These are phyloP conservation scores for Pseudogymnoascus sp. DNA, from an alignment of 2,329 filamentous ascomycete genomes.

Conservation along the genomic window DNA sequence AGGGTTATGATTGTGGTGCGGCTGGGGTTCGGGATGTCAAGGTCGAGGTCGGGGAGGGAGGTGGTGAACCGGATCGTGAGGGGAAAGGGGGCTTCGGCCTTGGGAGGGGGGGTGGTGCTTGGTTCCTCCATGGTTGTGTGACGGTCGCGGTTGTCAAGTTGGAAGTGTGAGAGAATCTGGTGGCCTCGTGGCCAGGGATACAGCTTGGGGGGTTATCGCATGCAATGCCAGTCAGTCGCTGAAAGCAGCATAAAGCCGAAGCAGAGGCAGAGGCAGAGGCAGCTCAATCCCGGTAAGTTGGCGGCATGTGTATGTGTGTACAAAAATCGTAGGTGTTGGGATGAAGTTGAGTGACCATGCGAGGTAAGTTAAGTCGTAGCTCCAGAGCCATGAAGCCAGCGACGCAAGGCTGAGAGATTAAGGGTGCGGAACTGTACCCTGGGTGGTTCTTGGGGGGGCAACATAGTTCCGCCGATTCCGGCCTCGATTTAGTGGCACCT, in stretches of 20 bases:
- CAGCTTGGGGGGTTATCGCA: not conserved
- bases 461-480: conserved; percentile 2
- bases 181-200: not conserved
- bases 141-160: not conserved
- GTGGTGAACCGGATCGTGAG: conserved; percentile 87
- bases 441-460: not conserved
- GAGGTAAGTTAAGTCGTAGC: not conserved
- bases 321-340: not conserved
- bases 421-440: not conserved
- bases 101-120: not conserved
- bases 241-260: not conserved
- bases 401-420: not conserved
- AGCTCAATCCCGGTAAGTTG: not conserved
- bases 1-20: conserved; percentile 67
- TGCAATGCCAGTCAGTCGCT: not conserved
- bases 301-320: not conserved
- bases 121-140: not conserved
- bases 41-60: conserved; percentile 71
- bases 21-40: conserved; percentile 62
- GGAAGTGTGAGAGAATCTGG: not conserved
- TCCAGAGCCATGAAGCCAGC: not conserved
- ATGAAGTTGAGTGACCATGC: not conserved
- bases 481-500: not conserved
- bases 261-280: not conserved
- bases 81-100: conserved; percentile 43